phyloP scores from a whole-genome alignment of 345 rosid genomes.

The Combretum micranthum region DNA sequence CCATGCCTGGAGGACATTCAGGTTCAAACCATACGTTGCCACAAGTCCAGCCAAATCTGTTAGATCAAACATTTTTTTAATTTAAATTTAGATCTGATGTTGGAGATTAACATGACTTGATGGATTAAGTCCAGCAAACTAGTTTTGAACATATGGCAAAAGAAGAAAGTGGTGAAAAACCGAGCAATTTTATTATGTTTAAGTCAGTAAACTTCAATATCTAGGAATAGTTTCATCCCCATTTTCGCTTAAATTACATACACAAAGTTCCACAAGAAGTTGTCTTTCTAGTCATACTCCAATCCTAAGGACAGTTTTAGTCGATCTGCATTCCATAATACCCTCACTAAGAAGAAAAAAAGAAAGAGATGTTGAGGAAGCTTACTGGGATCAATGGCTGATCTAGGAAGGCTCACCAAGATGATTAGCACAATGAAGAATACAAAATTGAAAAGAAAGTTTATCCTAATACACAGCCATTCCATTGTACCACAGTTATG shows the following conservation, averaged over 20 bases:
- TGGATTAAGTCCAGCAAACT: no score
- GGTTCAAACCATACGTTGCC: constrained; percentile 55
- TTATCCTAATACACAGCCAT: constrained; percentile 77
- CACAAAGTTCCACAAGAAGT: no score
- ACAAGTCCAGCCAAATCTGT: constrained; percentile 66
- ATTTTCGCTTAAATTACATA: no score
- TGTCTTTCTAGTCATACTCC: no score
- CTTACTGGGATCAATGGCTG: constrained; percentile 68
- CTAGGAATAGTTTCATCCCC: no score
- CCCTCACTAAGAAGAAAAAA: background rate
- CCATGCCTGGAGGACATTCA: constrained; percentile 74
- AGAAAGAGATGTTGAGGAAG: constrained; percentile 6
- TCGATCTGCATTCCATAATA: no score
- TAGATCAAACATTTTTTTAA: background rate
- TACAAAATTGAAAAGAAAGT: constrained; percentile 71
- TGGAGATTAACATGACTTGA: no score
- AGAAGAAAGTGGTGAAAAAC: background rate
- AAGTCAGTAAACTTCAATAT: no score
- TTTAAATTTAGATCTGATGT: no score
- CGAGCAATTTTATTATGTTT: no score
- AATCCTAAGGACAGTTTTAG: no score
- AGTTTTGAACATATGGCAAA: background rate
- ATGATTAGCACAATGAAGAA: constrained; percentile 68
- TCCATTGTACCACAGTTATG: constrained; percentile 74
- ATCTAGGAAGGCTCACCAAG: constrained; percentile 64